Base-by-base conservation (phyloP, 805 yeast species). In the Metschnikowia reukaufii region DNA sequence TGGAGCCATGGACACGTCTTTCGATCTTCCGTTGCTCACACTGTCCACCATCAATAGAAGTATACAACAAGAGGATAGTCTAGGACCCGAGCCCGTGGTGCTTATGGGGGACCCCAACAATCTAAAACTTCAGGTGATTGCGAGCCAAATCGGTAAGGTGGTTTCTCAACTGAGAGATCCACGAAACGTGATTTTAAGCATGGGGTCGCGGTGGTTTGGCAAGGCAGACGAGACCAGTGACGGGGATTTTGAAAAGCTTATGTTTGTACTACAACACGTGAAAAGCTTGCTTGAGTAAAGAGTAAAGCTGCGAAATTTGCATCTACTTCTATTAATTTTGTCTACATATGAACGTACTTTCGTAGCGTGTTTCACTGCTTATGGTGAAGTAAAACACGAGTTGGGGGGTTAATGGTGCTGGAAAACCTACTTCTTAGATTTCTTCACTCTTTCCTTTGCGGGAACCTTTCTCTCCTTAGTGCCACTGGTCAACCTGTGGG, bases 401-500 rank as follows among this genome's bases (percentile, higher is more conserved):
- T n/a, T n/a, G n/a, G n/a, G n/a, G n/a, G n/a, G n/a, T n/a, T n/a
- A n/a, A n/a, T n/a, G n/a, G n/a, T n/a, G n/a, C n/a, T n/a, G n/a
- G n/a, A n/a, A n/a, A 36, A 10, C 15, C 21, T 34, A 52, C 40
- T 61, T 55, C 59, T 76, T 81, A 58, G 66, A 65, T 52, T 66
- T 78, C 58, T 76, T 72, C 51, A 70, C 58, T 55, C 67, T 66
- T 42, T 56, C 77, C 67, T 86, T 86, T 13, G 76, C 77, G 9
- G 90, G 83, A 47, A 88, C 92, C 36, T 77, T 65, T 73, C 96
- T 81, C 68, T 84, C 86, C 64, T 79, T 78, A 45, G 74, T 65
- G 31, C 96, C 96, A 77, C 81, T 84, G 37, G 78, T 78, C 61
- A 90, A 79, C 64, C 83, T 79, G 61, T 95, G 96, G 41, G 94